Base-by-base conservation (phyloP, 768 basidiomycete species). In the Coprinopsis marcescibilis region DNA sequence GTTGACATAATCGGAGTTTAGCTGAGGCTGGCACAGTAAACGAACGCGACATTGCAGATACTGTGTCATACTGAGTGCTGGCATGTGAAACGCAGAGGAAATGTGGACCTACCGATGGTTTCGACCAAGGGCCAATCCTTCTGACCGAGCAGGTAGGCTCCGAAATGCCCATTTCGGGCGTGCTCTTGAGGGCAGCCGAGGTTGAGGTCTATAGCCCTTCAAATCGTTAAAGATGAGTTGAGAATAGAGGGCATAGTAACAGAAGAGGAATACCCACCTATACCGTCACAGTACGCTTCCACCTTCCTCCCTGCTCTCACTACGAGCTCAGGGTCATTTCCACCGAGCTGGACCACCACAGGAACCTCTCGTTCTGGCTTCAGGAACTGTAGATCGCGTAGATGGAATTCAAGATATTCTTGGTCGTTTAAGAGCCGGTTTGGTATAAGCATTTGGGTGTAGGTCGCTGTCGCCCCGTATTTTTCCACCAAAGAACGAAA, bases 161-260 rank as follows among this genome's bases (percentile, higher is more conserved):
- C 88, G 55, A 74, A 85, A 55, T 83, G 85, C 8, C 71, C 78
- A 32, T 81, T 75, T 29, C 71, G 68, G 11, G 87, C 85, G 20
- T 73, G 69, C 43, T 82, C 77, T 55, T 85, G 85, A 19, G 88
- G 88, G 59, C 88, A 90, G 13, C 88, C 88, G 10, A 89, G 73
- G 60, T 90, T 90, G 43, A 89, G 58, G 66, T 89, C 88, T 90
- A 49, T 36, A 30, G 17, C 27, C 34, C 50, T 59, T 60, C 44
- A 39, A 13, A 43, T 48, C 24, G 38, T 29, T 36, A 47, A 25
- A n/a, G 7, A 32, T 14, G 27, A 8, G 30, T 52, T 24, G 24
- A 41, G 5, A 50, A 35, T 24, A 19, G 7, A n/a, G 33, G 23
- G 4, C 15, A 15, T 30, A 44, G 34, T 15, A 27, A 10, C 11